Percentiles rank a stretch among this genome's conserved stretches.
Conservation (phyloP, 2,329 filamentous ascomycete species). For the Cladophialophora yegresii region DNA sequence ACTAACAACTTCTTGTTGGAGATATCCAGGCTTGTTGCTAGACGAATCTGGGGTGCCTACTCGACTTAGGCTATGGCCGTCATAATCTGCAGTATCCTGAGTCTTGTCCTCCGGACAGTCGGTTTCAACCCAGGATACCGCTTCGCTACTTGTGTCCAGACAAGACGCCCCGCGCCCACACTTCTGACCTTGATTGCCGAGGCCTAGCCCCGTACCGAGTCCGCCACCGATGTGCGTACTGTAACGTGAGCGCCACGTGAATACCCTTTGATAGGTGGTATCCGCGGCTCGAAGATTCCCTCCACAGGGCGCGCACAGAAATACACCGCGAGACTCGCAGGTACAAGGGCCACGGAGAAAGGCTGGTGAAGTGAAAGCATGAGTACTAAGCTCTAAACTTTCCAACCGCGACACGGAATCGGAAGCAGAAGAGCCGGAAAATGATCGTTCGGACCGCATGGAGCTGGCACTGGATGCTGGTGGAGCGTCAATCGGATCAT, state of each 20-base stretch:
- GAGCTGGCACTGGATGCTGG: conserved; percentile 34
- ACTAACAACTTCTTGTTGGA: conserved; percentile 71
- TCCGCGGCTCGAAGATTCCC: conserved; percentile 63
- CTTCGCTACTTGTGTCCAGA: conserved; percentile 72
- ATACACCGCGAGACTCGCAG: conserved; percentile 62
- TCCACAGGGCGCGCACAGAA: conserved; percentile 84
- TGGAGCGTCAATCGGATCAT: conserved; percentile 14
- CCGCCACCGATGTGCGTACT: conserved; percentile 74
- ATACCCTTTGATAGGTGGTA: conserved; percentile 66
- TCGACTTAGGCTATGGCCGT: conserved; percentile 35
- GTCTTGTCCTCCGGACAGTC: conserved; percentile 77
- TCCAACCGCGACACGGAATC: conserved; percentile 15
- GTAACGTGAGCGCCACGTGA: conserved; percentile 88
- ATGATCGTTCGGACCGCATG: conserved; percentile 30
- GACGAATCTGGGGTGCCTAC: conserved; percentile 24
- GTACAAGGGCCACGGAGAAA: conserved; percentile 61
- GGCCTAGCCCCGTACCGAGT: conserved; percentile 81
- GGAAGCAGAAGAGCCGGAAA: conserved; percentile 25
- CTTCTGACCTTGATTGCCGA: conserved; percentile 82
- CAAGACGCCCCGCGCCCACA: conserved; percentile 79
- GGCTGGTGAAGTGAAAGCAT: conserved; percentile 49
- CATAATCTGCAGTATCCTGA: conserved; percentile 43
- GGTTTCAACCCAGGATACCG: conserved; percentile 65
- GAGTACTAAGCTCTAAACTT: conserved; percentile 4
- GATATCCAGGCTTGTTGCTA: conserved; percentile 66